phyloP scores from a whole-genome alignment of 176 grass and related monocot species.

The Paspalum vaginatum region DNA sequence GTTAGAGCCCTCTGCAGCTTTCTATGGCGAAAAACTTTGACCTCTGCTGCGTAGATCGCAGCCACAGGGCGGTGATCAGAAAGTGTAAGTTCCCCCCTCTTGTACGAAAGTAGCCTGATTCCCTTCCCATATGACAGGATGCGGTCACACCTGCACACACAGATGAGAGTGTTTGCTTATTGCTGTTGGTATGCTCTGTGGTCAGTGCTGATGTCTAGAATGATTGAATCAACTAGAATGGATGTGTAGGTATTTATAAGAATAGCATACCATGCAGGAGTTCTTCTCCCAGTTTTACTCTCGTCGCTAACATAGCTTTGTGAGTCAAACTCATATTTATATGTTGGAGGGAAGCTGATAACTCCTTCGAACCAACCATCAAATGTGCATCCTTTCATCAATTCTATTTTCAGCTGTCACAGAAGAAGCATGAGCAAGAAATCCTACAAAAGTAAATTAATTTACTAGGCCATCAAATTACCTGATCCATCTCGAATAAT shows the following conservation, averaged over 20 bases:
- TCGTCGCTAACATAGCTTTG: conserved; percentile 65
- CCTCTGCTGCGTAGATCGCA: conserved; percentile 61
- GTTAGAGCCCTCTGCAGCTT: conserved; percentile 70
- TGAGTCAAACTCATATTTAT: conserved; percentile 85
- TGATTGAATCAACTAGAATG: conserved; percentile 14
- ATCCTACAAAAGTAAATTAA: conserved; percentile 26
- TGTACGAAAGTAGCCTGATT: conserved; percentile 66
- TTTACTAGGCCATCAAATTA: conserved; percentile 34
- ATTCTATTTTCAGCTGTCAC: conserved; percentile 71
- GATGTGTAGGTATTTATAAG: not conserved
- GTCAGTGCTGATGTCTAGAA: not conserved
- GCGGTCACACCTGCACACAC: conserved; percentile 76
- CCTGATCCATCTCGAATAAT: conserved; percentile 80
- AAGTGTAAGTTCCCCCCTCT: conserved; percentile 62
- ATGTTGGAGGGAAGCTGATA: conserved; percentile 84
- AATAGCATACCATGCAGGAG: conserved; percentile 80
- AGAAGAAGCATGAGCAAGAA: conserved; percentile 36
- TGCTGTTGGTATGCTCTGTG: not conserved
- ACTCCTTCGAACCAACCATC: conserved; percentile 84
- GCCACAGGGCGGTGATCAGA: conserved; percentile 85
- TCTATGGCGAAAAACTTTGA: conserved; percentile 62
- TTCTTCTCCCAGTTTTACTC: conserved; percentile 65
- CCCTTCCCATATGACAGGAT: conserved; percentile 83
- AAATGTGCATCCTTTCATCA: conserved; percentile 70
- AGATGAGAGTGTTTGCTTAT: not conserved